Conservation (phyloP, 2,329 filamentous ascomycete genomes). For the Plectosphaerella cucumerina region DNA sequence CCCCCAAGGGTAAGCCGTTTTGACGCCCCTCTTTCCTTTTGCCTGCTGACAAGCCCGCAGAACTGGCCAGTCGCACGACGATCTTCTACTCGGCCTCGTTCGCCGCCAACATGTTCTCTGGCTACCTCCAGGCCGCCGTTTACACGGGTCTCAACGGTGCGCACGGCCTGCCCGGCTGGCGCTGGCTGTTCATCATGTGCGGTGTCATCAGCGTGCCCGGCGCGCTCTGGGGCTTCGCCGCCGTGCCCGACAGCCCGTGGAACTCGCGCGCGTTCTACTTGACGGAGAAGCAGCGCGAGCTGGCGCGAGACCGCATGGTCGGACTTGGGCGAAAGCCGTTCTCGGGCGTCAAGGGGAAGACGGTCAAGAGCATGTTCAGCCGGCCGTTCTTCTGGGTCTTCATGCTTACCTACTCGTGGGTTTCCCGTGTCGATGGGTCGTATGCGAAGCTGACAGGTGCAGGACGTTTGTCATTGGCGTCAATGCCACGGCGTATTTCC, state of each 20-base stretch:
- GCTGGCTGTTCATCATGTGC: slow-evolving; percentile 37
- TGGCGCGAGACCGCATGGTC: slow-evolving; percentile 16
- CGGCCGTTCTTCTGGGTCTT: slow-evolving; percentile 14
- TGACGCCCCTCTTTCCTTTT: not conserved
- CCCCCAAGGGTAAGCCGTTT: slow-evolving; percentile 12
- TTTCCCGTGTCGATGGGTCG: not conserved
- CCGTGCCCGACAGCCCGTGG: slow-evolving; percentile 14
- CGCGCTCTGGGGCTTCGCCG: slow-evolving; percentile 15
- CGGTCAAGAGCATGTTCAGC: slow-evolving; percentile 10
- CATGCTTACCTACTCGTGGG: slow-evolving; percentile 15
- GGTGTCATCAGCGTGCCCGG: slow-evolving; percentile 20
- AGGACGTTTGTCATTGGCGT: not conserved
- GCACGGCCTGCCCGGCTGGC: slow-evolving; percentile 32
- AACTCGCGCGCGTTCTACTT: slow-evolving; percentile 12
- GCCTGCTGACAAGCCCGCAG: slow-evolving; percentile 16
- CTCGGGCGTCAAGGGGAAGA: slow-evolving; percentile 4
- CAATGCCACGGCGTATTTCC: not conserved
- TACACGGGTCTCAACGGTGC: slow-evolving; percentile 47
- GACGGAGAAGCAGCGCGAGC: slow-evolving; percentile 13
- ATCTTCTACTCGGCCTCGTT: slow-evolving; percentile 46
- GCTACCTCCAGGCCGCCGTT: slow-evolving; percentile 50
- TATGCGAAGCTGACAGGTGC: not conserved
- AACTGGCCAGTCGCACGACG: slow-evolving; percentile 46
- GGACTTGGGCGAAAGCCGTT: slow-evolving; percentile 13
- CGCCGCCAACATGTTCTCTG: slow-evolving; percentile 52